Base-by-base conservation (phyloP, 495 filamentous ascomycete species). In the Hypoxylon rickii region DNA sequence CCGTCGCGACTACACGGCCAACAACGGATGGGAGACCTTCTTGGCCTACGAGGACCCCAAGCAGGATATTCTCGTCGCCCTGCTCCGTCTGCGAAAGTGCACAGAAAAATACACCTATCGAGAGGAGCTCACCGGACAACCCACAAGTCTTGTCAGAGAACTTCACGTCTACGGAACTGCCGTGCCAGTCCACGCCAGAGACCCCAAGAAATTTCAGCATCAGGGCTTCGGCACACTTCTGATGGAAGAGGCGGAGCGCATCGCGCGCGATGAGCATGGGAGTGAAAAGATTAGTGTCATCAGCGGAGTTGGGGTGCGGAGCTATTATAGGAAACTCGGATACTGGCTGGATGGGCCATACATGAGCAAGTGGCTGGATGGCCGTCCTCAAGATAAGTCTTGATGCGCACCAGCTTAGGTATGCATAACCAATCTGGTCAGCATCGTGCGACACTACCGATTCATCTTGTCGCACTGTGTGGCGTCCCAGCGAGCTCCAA, bases 11-110 rank as follows among this genome's bases (percentile, higher is more conserved):
- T 98, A 98, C 69, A 79, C 84, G 0, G 94, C 94, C 47, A 98
- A 97, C 67, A 89, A 87, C 16, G 95, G 94, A 11, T 98, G 94
- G 94, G 94, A 98, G 73, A 97, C 95, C 0, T 98, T 98, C 73
- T 74, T 98, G 3, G 92, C 94, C 15, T 98, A 97, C 65, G 94
- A 98, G 66, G 94, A 98, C 66, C 94, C 94, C 2, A 96, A 97
- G 76, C 94, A 97, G 70, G 94, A 98, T 70, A 97, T 98, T 55
- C 75, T 98, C 13, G 96, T 98, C 44, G 95, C 89, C 12, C 76
- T 98, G 41, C 84, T 98, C 32, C 86, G 94, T 11, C 72, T 98
- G 51, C 83, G 94, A 43, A 96, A 96, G 75, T 98, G 94, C 66
- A 93, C 88, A 16, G 76, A 83, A 53, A 90, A 86, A 44, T 87